Evolutionary conservation across 768 basidiomycete genomes (phyloP).

Genomic region (Boletus sp.): DNA sequence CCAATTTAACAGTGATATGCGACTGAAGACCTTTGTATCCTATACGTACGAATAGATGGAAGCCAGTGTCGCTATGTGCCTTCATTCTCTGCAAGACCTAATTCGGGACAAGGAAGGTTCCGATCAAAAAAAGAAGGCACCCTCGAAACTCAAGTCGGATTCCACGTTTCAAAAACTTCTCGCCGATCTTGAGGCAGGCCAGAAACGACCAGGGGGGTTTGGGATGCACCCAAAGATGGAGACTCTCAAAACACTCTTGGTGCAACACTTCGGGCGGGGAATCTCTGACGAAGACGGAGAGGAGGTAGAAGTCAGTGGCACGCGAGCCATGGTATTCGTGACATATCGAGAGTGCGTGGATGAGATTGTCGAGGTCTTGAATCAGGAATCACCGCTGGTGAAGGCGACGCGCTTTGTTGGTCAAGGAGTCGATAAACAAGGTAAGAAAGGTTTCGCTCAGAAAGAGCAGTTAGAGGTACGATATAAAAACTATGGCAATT

Average conservation of each 20-base stretch:
- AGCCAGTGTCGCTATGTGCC: conserved; percentile 76
- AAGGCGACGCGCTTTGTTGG: conserved; percentile 87
- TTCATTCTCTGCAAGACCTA: conserved; percentile 55
- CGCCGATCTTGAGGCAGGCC: conserved; percentile 61
- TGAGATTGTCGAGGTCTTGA: conserved; percentile 81
- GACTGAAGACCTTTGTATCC: background rate
- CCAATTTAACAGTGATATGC: background rate
- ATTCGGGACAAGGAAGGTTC: conserved; percentile 38
- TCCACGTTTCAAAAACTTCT: conserved; percentile 63
- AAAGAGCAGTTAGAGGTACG: conserved; percentile 86
- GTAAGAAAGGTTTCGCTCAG: conserved; percentile 85
- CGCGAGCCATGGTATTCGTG: conserved; percentile 91
- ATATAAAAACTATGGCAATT: background rate
- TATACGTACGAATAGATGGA: conserved; percentile 55
- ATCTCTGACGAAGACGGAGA: conserved; percentile 42
- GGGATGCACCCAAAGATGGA: conserved; percentile 91
- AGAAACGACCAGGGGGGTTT: conserved; percentile 45
- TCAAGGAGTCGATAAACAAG: conserved; percentile 80
- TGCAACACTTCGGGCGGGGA: conserved; percentile 65
- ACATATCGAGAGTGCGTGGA: conserved; percentile 89
- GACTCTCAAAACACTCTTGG: conserved; percentile 63
- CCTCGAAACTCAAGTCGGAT: conserved; percentile 47
- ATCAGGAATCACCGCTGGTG: conserved; percentile 72
- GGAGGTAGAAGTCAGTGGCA: conserved; percentile 32
- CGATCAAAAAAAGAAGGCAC: conserved; percentile 35